Conservation (phyloP, 2,329 filamentous ascomycete species). For the Cladosporium sp. region DNA sequence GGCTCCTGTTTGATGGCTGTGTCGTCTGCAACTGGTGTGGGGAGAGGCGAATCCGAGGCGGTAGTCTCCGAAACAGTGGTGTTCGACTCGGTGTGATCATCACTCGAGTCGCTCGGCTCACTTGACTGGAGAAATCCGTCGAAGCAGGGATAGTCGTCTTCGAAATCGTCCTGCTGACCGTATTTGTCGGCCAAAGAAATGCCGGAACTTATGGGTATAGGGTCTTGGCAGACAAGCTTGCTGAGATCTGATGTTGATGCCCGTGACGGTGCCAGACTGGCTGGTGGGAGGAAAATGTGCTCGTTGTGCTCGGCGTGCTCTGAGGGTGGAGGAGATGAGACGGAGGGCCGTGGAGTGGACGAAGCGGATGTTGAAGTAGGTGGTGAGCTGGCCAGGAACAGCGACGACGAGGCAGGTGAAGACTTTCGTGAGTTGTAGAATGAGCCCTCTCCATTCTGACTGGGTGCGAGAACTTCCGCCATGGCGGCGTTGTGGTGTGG, state of each 20-base stretch:
- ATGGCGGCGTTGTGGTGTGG: conserved; percentile 2
- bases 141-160: conserved; percentile 32
- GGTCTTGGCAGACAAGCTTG: conserved; percentile 51
- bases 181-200: conserved; percentile 55
- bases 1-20: conserved; percentile 69
- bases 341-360: neutral
- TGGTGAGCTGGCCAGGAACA: conserved; percentile 11
- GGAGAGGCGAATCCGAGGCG: conserved; percentile 55
- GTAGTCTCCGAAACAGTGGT: conserved; percentile 49
- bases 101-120: conserved; percentile 19
- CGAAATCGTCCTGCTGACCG: conserved; percentile 25
- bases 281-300: conserved; percentile 25
- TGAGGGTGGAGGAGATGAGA: conserved; percentile 4
- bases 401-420: conserved; percentile 5
- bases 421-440: conserved; percentile 12
- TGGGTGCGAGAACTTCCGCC: conserved; percentile 11
- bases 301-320: conserved; percentile 31
- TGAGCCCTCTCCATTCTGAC: conserved; percentile 5
- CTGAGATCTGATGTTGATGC: conserved; percentile 30
- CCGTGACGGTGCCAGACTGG: conserved; percentile 28
- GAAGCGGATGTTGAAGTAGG: conserved; percentile 1
- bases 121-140: conserved; percentile 47
- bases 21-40: conserved; percentile 69
- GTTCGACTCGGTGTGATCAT: conserved; percentile 19
- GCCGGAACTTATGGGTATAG: conserved; percentile 58